These are phyloP conservation scores for Psidium friedrichsthalianum DNA, from an alignment of 345 rosid genomes.

Conservation along the genomic window DNA sequence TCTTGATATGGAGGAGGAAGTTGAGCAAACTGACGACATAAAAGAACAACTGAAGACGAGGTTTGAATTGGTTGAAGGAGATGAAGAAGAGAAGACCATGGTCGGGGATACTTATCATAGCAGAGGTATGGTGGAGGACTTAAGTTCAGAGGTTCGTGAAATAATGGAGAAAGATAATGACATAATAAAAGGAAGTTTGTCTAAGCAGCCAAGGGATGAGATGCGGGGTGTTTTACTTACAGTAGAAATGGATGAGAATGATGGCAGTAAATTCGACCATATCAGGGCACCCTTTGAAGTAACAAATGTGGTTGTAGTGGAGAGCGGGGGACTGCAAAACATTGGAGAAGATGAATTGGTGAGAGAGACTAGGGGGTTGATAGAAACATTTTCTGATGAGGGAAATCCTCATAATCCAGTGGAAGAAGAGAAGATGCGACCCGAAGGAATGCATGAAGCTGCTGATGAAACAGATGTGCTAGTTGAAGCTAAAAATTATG, in stretches of 20 bases:
- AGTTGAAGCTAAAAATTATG: slow-evolving; percentile 1
- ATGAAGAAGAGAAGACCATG: not conserved
- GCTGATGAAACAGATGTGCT: not conserved
- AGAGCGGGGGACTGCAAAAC: not conserved
- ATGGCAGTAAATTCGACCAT: not conserved
- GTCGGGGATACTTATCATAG: not conserved
- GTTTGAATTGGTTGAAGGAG: slow-evolving; percentile 7
- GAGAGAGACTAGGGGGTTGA: slow-evolving; percentile 28
- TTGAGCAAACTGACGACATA: not conserved
- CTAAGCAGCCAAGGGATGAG: not conserved
- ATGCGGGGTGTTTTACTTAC: not conserved
- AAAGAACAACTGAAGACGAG: slow-evolving; percentile 6
- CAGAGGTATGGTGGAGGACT: not conserved
- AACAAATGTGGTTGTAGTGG: not conserved
- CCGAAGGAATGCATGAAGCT: not conserved
- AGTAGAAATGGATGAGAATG: slow-evolving; percentile 4
- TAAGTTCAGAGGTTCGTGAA: not conserved
- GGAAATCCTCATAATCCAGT: not conserved
- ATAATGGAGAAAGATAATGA: not conserved
- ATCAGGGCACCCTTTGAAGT: not conserved
- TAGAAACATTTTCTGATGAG: slow-evolving; percentile 33
- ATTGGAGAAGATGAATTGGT: slow-evolving; percentile 13
- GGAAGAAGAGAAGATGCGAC: not conserved
- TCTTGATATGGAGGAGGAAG: slow-evolving; percentile 2
- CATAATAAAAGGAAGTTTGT: not conserved